phyloP scores from a whole-genome alignment of 1,284 basidiomycete species.

The Trichosporon inkin region DNA sequence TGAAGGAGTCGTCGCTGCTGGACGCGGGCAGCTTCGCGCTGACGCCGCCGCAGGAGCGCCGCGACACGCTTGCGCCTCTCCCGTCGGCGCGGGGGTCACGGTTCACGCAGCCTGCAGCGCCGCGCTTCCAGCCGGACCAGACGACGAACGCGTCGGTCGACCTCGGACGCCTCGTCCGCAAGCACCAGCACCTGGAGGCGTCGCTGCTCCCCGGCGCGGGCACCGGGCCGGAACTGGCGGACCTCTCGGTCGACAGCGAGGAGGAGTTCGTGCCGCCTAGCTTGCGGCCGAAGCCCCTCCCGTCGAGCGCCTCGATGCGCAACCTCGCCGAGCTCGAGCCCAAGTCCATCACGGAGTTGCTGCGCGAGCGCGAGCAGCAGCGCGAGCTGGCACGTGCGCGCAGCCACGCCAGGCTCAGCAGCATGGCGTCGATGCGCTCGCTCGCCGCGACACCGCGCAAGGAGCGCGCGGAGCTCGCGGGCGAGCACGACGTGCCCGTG shows the following conservation, averaged over 20 bases:
- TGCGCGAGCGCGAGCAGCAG: constrained; percentile 4
- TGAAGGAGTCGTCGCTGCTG: constrained; percentile 10
- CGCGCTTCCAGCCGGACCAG: constrained; percentile 6
- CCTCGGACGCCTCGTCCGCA: neutral
- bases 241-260: constrained; percentile 2
- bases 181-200: neutral
- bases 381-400: neutral
- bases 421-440: constrained; percentile 1
- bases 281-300: neutral
- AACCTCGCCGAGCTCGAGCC: neutral
- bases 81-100: neutral
- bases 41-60: constrained; percentile 15
- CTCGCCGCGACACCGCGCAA: neutral
- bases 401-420: neutral
- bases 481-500: neutral
- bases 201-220: neutral
- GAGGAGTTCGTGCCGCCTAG: neutral
- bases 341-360: neutral
- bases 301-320: neutral
- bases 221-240: neutral
- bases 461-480: neutral
- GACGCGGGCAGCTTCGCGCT: constrained; percentile 20
- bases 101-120: neutral
- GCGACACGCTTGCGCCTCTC: neutral
- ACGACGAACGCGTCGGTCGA: neutral